Percentiles rank a stretch among this genome's conserved stretches.
These are phyloP conservation scores for Batrachochytrium dendrobatidis DNA, from an alignment of 371 early-diverging fungal genomes.

Conservation along the genomic window DNA sequence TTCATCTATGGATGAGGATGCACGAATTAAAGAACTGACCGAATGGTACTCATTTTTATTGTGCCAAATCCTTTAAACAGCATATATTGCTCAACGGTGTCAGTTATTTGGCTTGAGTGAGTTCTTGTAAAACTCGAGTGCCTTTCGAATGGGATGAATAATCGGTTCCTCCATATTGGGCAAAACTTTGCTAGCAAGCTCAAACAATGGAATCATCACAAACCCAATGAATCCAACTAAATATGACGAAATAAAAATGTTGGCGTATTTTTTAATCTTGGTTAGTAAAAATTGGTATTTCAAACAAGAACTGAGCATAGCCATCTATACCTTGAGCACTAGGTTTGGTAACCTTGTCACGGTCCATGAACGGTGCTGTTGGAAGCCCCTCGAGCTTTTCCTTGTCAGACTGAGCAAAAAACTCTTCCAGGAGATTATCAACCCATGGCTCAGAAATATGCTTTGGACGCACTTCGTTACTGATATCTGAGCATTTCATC, in stretches of 20 bases:
- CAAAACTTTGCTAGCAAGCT: constrained; percentile 38
- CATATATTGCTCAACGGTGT: not conserved
- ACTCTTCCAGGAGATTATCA: constrained; percentile 49
- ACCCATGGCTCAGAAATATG: constrained; percentile 52
- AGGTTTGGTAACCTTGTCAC: constrained; percentile 48
- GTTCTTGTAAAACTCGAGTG: constrained; percentile 36
- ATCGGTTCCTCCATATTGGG: constrained; percentile 39
- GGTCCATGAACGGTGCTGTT: constrained; percentile 50
- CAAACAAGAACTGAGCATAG: not conserved
- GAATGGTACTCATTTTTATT: constrained; percentile 28
- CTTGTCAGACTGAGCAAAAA: constrained; percentile 44
- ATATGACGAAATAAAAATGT: not conserved
- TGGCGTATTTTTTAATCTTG: not conserved
- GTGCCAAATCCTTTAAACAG: no score
- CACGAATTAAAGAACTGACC: constrained; percentile 4
- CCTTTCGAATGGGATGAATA: constrained; percentile 33
- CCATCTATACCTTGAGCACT: constrained; percentile 34
- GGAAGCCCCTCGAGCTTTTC: constrained; percentile 48
- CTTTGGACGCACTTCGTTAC: constrained; percentile 43
- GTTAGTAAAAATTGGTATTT: not conserved
- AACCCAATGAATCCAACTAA: constrained; percentile 40
- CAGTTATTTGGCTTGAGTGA: constrained; percentile 13
- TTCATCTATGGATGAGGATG: not conserved
- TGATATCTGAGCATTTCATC: constrained; percentile 47
- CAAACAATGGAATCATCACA: constrained; percentile 50